Evolutionary conservation across 140 eudicot species (phyloP).

Genomic region (Stevia rebaudiana): DNA sequence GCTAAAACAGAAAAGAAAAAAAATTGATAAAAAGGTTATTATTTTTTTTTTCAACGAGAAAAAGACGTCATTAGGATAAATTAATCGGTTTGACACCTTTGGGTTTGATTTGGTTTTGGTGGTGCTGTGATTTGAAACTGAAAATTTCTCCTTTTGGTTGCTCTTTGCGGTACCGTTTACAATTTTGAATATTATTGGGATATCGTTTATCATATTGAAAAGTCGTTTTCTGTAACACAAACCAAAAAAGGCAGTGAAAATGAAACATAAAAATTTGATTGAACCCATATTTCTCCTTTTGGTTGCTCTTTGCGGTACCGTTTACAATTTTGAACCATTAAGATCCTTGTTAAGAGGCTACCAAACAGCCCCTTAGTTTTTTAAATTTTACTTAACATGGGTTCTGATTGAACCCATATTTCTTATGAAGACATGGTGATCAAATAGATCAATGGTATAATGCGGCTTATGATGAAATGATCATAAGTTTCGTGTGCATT

Average conservation of each 20-base stretch:
- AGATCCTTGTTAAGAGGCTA: conserved; percentile 75
- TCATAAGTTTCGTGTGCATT: too few relatives aligned
- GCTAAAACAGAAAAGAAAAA: too few relatives aligned
- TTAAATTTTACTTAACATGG: too few relatives aligned
- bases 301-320: conserved; percentile 51
- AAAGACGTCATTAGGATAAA: background rate
- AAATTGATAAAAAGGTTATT: background rate
- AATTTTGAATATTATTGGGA: conserved; percentile 67
- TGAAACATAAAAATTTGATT: too few relatives aligned
- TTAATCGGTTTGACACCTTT: conserved; percentile 29
- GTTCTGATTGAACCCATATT: too few relatives aligned
- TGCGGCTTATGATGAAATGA: too few relatives aligned
- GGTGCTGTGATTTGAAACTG: conserved; percentile 54
- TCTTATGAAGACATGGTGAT: too few relatives aligned
- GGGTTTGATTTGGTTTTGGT: conserved; percentile 62
- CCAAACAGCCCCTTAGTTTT: too few relatives aligned
- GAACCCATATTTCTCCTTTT: conserved; percentile 63
- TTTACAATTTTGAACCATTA: conserved; percentile 66
- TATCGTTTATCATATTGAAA: conserved; percentile 69
- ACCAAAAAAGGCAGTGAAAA: too few relatives aligned
- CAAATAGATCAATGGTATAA: too few relatives aligned
- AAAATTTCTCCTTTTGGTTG: conserved; percentile 57
- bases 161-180: conserved; percentile 59
- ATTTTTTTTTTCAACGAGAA: background rate
- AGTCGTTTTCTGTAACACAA: conserved; percentile 74